phyloP scores from a whole-genome alignment of 305 asterid species.

The Fraxinus floribunda region DNA sequence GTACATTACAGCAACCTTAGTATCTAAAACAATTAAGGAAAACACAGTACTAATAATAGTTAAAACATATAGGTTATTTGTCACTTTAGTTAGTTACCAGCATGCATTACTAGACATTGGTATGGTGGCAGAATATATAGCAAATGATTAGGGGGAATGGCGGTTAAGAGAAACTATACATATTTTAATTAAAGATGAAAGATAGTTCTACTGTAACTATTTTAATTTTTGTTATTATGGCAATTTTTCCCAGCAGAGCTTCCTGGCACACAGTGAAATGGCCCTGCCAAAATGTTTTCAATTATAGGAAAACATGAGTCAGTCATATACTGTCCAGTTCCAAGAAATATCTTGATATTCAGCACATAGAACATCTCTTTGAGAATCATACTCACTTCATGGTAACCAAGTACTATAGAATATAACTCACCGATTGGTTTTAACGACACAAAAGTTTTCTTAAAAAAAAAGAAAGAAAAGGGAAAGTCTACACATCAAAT shows the following conservation, averaged over 20 bases:
- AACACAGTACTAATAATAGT: neutral
- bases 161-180: neutral
- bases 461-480: neutral
- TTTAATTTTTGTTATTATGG: neutral
- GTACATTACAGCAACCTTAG: neutral
- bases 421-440: neutral
- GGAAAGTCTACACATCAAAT: neutral
- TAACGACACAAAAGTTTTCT: neutral
- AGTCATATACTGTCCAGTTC: neutral
- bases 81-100: neutral
- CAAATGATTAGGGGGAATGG: neutral
- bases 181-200: neutral
- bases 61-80: neutral
- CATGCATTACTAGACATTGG: neutral
- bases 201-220: neutral
- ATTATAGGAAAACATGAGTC: neutral
- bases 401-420: neutral
- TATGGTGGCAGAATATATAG: neutral
- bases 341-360: neutral
- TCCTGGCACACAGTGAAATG: neutral
- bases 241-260: neutral
- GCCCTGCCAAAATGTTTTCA: neutral
- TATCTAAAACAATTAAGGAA: neutral
- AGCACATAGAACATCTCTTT: neutral
- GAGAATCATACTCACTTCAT: neutral